A percentile compares a stretch with the other conserved stretches of the same genome.
Conservation (phyloP, 163 green algal species). For the Chlorella variabilis region DNA sequence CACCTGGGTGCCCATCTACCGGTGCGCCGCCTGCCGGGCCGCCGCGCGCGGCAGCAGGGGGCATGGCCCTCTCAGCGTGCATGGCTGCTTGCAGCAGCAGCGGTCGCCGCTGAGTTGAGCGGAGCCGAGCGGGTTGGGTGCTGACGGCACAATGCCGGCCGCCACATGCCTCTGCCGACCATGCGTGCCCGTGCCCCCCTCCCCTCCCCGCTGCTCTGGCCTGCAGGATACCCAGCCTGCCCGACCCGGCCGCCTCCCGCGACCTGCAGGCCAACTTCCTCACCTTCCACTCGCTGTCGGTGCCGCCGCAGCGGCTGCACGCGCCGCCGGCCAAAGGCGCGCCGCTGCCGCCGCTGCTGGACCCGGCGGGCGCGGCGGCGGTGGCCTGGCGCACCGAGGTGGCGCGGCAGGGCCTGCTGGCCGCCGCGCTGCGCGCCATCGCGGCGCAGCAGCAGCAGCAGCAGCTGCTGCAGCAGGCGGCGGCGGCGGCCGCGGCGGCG, state of each 20-base stretch:
- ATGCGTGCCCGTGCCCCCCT: not conserved
- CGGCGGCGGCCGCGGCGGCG: not conserved
- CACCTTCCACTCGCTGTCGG: constrained; percentile 41
- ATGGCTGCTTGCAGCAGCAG: no score
- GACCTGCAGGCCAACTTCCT: constrained; percentile 42
- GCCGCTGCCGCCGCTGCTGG: constrained; percentile 25
- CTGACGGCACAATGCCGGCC: no score
- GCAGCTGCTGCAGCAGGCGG: constrained; percentile 8
- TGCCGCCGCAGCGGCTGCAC: constrained; percentile 1
- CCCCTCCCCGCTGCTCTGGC: not conserved
- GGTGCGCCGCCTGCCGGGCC: no score
- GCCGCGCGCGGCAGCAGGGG: no score
- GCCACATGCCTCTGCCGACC: no score
- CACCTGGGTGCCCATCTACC: constrained; percentile 45
- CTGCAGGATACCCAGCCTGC: constrained; percentile 23
- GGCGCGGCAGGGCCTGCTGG: constrained; percentile 32
- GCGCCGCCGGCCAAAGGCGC: constrained; percentile 1
- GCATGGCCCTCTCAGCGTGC: no score
- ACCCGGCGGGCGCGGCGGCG: constrained; percentile 19
- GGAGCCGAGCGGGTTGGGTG: no score
- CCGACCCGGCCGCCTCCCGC: constrained; percentile 22
- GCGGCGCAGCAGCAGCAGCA: constrained; percentile 12
- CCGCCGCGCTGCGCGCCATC: constrained; percentile 8
- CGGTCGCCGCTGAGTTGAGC: no score
- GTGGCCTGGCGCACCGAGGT: constrained; percentile 34